phyloP scores from a whole-genome alignment of 75 land plant genomes.

The Sequoiadendron giganteum region DNA sequence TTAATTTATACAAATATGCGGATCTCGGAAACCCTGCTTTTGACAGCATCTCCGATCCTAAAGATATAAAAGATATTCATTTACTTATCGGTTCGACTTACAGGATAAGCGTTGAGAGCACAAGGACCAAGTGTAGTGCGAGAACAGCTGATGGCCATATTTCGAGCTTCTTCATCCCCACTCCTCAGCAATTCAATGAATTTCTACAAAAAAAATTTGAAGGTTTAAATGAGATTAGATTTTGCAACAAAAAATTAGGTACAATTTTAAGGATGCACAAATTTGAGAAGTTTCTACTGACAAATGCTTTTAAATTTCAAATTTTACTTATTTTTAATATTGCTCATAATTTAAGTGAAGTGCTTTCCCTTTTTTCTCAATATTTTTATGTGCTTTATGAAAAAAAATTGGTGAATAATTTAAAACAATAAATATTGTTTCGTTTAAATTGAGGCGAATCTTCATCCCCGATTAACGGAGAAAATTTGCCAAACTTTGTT shows the following conservation, averaged over 20 bases:
- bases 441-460: neutral
- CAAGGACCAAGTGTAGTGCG: constrained; percentile 79
- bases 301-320: neutral
- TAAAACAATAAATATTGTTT: neutral
- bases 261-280: no score
- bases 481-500: neutral
- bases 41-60: neutral
- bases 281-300: neutral
- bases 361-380: neutral
- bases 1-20: neutral
- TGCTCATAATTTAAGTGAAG: neutral
- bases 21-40: neutral
- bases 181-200: constrained; percentile 90
- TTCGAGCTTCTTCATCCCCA: constrained; percentile 59
- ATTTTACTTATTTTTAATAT: no score
- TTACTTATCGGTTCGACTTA: constrained; percentile 21
- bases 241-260: neutral
- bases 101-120: constrained; percentile 96
- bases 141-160: constrained; percentile 72
- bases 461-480: neutral
- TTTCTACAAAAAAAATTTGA: constrained; percentile 34
- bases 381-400: neutral
- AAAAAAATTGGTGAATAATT: neutral
- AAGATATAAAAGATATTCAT: neutral
- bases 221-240: no score